Evolutionary conservation across 192 early-diverging fungal genomes (phyloP).

Genomic region (Coemansia aciculifera): DNA sequence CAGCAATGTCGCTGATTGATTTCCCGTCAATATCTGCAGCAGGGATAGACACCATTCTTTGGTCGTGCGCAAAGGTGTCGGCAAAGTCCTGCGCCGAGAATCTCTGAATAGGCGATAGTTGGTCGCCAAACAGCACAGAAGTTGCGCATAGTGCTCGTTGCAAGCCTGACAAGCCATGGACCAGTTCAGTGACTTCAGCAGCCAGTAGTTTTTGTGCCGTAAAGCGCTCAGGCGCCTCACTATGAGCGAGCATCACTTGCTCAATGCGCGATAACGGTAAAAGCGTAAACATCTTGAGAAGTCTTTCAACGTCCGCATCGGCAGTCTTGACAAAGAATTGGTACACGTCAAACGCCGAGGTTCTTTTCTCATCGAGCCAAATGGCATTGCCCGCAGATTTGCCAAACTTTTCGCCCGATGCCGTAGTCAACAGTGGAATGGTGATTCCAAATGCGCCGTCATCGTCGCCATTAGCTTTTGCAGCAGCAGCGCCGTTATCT

Average conservation of each 20-base stretch:
- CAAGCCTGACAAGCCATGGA: conserved; percentile 78
- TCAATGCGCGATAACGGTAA: conserved; percentile 63
- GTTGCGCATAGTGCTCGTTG: conserved; percentile 70
- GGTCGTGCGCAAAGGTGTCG: conserved; percentile 72
- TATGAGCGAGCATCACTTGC: conserved; percentile 63
- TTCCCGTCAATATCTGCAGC: conserved; percentile 49
- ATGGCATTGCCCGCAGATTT: conserved; percentile 96
- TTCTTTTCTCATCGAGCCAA: conserved; percentile 82
- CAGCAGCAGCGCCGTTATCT: conserved; percentile 17
- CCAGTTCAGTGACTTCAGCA: conserved; percentile 81
- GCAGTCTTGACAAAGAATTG: conserved; percentile 90
- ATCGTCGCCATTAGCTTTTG: conserved; percentile 12
- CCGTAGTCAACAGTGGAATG: conserved; percentile 80
- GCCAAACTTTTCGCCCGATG: conserved; percentile 95
- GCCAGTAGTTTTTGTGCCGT: conserved; percentile 77
- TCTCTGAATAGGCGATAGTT: conserved; percentile 22
- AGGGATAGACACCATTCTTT: conserved; percentile 57
- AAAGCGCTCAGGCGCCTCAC: conserved; percentile 66
- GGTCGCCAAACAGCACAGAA: conserved; percentile 71
- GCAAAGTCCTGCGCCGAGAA: conserved; percentile 58
- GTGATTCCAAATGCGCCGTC: conserved; percentile 75
- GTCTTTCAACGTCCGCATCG: conserved; percentile 75
- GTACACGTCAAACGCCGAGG: conserved; percentile 88
- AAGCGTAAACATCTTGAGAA: conserved; percentile 82
- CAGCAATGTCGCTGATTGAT: conserved; percentile 62